Evolutionary conservation across 441 rosid genomes (phyloP), one percentile per base, ranked within the genome.

Genomic region (Theobroma grandiflorum): DNA sequence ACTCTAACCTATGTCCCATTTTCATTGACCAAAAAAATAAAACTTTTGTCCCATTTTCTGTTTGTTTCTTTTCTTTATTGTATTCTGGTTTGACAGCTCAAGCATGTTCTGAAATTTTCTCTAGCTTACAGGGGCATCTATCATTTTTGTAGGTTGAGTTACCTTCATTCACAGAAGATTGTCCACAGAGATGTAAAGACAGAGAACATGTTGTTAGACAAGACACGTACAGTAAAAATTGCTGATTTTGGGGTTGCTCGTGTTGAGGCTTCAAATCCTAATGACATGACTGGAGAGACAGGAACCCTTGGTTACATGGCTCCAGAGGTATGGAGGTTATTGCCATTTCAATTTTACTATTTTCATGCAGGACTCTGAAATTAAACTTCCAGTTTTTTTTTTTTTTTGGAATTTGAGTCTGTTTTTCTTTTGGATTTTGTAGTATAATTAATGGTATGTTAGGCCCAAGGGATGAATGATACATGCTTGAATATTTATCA

Each of bases 301-400:
- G 99, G 99, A 67, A 96, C 98, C 58, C 97, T 95, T 64, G 98
- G 98, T 62, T 95, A 96, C 90, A 96, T 96, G 98, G 99, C 98
- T 83, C 98, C 98, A 62, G 99, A 96, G 99, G 99, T 94, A 86
- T 31, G 66, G 31, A 73, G 6, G 61, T 37, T 72, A 53, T 20
- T 22, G 68, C 35, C 57, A 66, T 38, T 81, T 37, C 35, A 14
- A 9, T 74, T 53, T 74, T 14, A 12, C 42, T 10, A 15, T 37
- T 77, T 78, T 31, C 16, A 15, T 49, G 49, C 64, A 31, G n/a
- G 18, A 47, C 35, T 15, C 4, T 6, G 26, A 37, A n/a, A 74
- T 11, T 3, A 33, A 31, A 26, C 67, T 57, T n/a, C 12, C 12
- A 58, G 2, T 0, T 0, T 31, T 9, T 8, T 16, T 67, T n/a